Evolutionary conservation across 352 stramenopile species (phyloP).

Genomic region (Phytophthora macrochlamydospora): DNA sequence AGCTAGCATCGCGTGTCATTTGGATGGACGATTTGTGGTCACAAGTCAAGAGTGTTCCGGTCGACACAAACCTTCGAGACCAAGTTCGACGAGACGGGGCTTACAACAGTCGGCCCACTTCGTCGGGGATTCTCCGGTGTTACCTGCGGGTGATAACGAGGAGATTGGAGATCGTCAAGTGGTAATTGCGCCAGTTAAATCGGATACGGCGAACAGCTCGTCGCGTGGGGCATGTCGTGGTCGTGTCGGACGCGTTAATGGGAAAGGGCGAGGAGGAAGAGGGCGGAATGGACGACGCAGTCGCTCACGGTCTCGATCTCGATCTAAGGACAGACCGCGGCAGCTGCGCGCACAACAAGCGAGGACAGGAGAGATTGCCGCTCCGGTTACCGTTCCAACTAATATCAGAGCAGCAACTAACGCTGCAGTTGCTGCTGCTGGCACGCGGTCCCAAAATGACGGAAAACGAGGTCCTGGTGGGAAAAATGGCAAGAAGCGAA

Average conservation of each 20-base stretch:
- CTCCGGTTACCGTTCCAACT: conserved; percentile 4
- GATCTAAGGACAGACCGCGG: conserved; percentile 21
- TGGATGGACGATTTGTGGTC: conserved; percentile 77
- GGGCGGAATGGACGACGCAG: conserved; percentile 23
- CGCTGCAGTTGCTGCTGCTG: conserved; percentile 12
- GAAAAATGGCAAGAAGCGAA: conserved; percentile 34
- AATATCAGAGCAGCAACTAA: conserved; percentile 2
- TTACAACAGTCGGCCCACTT: conserved; percentile 8
- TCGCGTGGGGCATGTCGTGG: conserved; percentile 17
- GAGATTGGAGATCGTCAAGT: conserved; percentile 36
- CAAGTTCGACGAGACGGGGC: conserved; percentile 13
- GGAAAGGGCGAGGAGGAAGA: conserved; percentile 17
- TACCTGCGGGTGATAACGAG: conserved; percentile 12
- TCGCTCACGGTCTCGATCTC: conserved; percentile 23
- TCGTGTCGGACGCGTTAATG: conserved; percentile 14
- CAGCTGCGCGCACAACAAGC: conserved; percentile 14
- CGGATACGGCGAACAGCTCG: conserved; percentile 6
- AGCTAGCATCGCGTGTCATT: conserved; percentile 75
- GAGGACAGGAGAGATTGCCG: conserved; percentile 5
- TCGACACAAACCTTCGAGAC: conserved; percentile 8
- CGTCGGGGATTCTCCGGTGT: conserved; percentile 12
- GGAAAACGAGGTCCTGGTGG: conserved; percentile 16
- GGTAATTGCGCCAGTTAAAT: conserved; percentile 23
- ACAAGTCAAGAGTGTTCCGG: conserved; percentile 35
- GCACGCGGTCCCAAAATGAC: conserved; percentile 12